phyloP scores from a whole-genome alignment of 163 green algal genomes.

The Volvox carteri region DNA sequence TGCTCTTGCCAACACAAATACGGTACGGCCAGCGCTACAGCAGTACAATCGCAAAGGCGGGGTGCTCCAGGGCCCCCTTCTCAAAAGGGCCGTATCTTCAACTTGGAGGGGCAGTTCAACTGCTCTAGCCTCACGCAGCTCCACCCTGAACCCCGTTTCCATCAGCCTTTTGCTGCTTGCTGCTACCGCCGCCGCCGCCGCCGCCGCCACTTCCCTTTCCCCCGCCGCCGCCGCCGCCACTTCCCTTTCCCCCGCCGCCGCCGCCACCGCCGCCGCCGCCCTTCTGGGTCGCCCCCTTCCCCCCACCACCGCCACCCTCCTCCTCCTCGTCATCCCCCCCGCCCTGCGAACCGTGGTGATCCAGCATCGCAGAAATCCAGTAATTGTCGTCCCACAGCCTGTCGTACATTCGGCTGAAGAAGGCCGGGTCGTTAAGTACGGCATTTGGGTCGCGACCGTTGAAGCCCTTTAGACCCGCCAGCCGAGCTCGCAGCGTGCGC shows the following conservation, averaged over 20 bases:
- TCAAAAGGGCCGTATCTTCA: too few species aligned
- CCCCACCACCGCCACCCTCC: neutral
- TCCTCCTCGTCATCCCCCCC: neutral
- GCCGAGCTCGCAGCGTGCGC: neutral
- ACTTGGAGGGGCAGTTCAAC: too few species aligned
- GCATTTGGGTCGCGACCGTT: conserved; percentile 23
- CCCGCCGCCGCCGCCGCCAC: neutral
- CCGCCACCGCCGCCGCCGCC: neutral
- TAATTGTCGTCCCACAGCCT: conserved; percentile 50
- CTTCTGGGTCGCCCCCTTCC: neutral
- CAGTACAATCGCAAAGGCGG: too few species aligned
- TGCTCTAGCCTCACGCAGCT: too few species aligned
- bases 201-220: neutral
- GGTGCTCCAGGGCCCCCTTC: too few species aligned
- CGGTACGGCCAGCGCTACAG: too few species aligned
- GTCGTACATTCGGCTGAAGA: conserved; percentile 37
- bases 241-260: neutral
- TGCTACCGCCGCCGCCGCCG: neutral
- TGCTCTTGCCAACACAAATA: too few species aligned
- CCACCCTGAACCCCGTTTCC: neutral
- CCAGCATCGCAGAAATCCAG: conserved; percentile 40
- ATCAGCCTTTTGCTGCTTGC: neutral
- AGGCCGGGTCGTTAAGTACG: neutral
- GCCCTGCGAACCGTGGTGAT: neutral
- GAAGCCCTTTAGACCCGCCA: conserved; percentile 34